Evolutionary conservation across 1,284 basidiomycete species (phyloP), one percentile per base, ranked within the genome.

Genomic region (Earliella scabrosa): DNA sequence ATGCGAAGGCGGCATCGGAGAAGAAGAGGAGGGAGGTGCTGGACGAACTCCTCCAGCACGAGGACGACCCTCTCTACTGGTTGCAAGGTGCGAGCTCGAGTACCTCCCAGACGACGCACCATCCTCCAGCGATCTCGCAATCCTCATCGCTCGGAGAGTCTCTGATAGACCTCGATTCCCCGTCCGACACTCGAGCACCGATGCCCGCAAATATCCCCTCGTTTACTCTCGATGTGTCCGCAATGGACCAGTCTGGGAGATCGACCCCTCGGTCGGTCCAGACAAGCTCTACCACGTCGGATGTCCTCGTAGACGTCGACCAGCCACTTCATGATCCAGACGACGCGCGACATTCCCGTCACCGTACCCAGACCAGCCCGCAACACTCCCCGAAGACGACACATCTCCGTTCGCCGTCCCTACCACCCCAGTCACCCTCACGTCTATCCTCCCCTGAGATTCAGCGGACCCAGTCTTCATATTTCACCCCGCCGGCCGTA

Each of bases 31-130:
- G 75, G 45, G 76, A 73, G 20, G 71, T 88, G 2, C 69, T 90
- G 48, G 82, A 87, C 47, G 87, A 90, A 66, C 66, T 91, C 29
- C 65, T 89, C 36, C 65, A 77, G 56, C 80, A 87, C 58, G 80
- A 89, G 67, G 83, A 87, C 46, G 86, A 90, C 67, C 87, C 87
- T 1, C 67, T 89, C 61, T 86, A 82, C 63, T 88, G 84, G 60
- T 50, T 71, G 21, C 58, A 63, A 52, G 50, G 58, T 52, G 44
- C 58, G 49, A 50, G 41, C n/a, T 18, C 13, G 38, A 31, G 39
- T 41, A 36, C 54, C 59, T 39, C 66, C 8, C 52, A 49, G 18
- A 58, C 63, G 24, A 27, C 54, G 10, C 48, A 44, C 7, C 16
- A 45, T 16, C 11, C 38, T 18, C 21, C 49, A 8, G 29, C 34